Conservation (phyloP, 176 grass and related monocot species). For the Avena sativa region DNA sequence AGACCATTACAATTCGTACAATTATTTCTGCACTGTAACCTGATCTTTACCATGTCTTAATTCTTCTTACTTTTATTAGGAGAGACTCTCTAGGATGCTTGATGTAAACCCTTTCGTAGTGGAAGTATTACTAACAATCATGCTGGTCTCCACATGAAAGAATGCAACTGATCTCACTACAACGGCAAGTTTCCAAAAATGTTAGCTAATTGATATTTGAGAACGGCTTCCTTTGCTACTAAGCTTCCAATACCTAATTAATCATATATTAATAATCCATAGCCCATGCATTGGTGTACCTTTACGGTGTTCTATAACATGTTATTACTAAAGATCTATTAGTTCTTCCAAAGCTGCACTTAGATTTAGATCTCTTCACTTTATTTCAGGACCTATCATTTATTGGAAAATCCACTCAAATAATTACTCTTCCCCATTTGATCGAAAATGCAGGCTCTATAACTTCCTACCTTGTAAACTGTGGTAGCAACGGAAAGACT, state of each 20-base stretch:
- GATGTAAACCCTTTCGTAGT: constrained; percentile 35
- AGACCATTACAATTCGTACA: too few relatives aligned
- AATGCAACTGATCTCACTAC: constrained; percentile 28
- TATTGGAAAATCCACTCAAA: not conserved
- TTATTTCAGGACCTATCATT: not conserved
- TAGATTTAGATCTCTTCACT: not conserved
- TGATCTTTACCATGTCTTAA: not conserved
- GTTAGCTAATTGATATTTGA: not conserved
- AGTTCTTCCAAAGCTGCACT: not conserved
- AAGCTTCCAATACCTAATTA: too few relatives aligned
- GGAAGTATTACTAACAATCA: constrained; percentile 24
- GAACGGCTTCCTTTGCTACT: too few relatives aligned
- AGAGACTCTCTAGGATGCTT: constrained; percentile 55
- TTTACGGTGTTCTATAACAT: not conserved
- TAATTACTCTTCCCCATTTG: not conserved
- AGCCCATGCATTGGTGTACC: not conserved
- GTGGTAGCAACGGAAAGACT: constrained; percentile 40
- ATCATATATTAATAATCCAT: too few relatives aligned
- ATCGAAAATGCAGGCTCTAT: not conserved
- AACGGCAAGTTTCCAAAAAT: constrained; percentile 42
- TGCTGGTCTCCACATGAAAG: constrained; percentile 10
- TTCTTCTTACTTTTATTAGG: constrained; percentile 27
- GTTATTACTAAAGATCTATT: not conserved
- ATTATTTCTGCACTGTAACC: too few relatives aligned
- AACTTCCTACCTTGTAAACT: constrained; percentile 38